A percentile compares a stretch with the other conserved stretches of the same genome.
Evolutionary conservation across 1,139 yeast genomes (phyloP).

Genomic region (Yamadazyma pseudoaaseri): DNA sequence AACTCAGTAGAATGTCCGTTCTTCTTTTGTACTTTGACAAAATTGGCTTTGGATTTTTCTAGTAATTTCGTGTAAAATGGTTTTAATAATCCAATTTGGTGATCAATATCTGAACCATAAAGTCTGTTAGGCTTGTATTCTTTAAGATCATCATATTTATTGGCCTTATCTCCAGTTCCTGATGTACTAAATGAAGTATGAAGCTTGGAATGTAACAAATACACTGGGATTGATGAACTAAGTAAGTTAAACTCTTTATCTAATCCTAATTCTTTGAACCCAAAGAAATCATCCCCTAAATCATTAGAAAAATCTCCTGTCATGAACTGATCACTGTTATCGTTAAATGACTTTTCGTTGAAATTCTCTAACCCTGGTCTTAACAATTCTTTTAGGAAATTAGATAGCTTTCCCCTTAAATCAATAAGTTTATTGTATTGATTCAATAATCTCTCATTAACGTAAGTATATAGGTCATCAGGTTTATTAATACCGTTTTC

Average conservation of each 20-base stretch:
- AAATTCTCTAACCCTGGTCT: slow-evolving; percentile 79
- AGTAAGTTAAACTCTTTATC: slow-evolving; percentile 91
- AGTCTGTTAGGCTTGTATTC: slow-evolving; percentile 49
- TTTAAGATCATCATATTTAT: slow-evolving; percentile 63
- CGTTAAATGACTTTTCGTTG: slow-evolving; percentile 77
- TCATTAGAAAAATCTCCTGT: slow-evolving; percentile 94
- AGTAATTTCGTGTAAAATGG: slow-evolving; percentile 56
- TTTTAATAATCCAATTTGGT: slow-evolving; percentile 57
- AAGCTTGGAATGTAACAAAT: slow-evolving; percentile 77
- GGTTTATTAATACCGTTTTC: slow-evolving; percentile 88
- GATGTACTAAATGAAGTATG: slow-evolving; percentile 48
- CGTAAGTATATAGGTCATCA: slow-evolving; percentile 69
- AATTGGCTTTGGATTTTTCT: slow-evolving; percentile 51
- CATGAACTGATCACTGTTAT: slow-evolving; percentile 88
- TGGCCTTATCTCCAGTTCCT: slow-evolving; percentile 45
- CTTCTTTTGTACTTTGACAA: slow-evolving; percentile 52
- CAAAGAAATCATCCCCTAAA: slow-evolving; percentile 95
- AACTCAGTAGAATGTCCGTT: slow-evolving; percentile 49
- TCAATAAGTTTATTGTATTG: slow-evolving; percentile 71
- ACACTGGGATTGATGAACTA: slow-evolving; percentile 85
- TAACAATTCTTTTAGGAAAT: slow-evolving; percentile 73
- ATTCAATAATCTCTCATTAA: slow-evolving; percentile 69
- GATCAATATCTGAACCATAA: slow-evolving; percentile 48
- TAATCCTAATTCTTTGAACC: slow-evolving; percentile 88
- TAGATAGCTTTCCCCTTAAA: slow-evolving; percentile 64